Evolutionary conservation across 2,329 filamentous ascomycete genomes (phyloP).

Genomic region (Penicillium sp.): DNA sequence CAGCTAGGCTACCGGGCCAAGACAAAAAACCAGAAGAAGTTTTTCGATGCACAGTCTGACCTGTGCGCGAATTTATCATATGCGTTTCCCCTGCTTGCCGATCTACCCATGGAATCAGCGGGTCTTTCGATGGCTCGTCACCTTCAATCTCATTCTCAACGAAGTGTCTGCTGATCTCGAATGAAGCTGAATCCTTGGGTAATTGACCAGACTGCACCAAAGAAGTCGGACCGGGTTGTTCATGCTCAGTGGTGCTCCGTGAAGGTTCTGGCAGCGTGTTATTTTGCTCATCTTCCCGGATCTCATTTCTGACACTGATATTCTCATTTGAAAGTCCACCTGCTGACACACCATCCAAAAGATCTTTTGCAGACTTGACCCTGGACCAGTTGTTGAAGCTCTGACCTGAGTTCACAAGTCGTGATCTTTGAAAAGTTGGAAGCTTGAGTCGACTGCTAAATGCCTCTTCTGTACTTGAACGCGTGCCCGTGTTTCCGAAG

Average conservation of each 20-base stretch:
- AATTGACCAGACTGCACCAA: neutral
- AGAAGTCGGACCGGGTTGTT: neutral
- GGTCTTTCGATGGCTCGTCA: constrained; percentile 7
- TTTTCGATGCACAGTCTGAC: constrained; percentile 28
- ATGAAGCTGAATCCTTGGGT: neutral
- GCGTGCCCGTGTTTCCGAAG: neutral
- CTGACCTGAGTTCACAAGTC: constrained; percentile 8
- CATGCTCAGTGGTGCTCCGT: neutral
- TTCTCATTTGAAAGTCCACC: neutral
- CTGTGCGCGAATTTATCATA: constrained; percentile 35
- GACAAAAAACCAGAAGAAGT: constrained; percentile 10
- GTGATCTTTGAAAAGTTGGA: constrained; percentile 25
- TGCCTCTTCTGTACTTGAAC: constrained; percentile 24
- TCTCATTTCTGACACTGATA: neutral
- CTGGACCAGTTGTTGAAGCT: constrained; percentile 42
- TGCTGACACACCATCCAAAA: neutral
- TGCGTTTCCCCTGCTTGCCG: constrained; percentile 50
- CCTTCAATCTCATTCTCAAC: neutral
- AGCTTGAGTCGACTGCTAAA: constrained; percentile 29
- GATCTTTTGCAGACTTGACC: constrained; percentile 37
- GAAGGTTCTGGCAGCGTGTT: neutral
- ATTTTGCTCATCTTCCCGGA: neutral
- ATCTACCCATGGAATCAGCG: constrained; percentile 56
- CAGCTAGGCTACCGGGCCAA: constrained; percentile 18
- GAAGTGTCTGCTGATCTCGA: neutral